These are phyloP conservation scores for Ascocoryne sarcoides DNA, from an alignment of 2,329 filamentous ascomycete species.

Conservation along the genomic window DNA sequence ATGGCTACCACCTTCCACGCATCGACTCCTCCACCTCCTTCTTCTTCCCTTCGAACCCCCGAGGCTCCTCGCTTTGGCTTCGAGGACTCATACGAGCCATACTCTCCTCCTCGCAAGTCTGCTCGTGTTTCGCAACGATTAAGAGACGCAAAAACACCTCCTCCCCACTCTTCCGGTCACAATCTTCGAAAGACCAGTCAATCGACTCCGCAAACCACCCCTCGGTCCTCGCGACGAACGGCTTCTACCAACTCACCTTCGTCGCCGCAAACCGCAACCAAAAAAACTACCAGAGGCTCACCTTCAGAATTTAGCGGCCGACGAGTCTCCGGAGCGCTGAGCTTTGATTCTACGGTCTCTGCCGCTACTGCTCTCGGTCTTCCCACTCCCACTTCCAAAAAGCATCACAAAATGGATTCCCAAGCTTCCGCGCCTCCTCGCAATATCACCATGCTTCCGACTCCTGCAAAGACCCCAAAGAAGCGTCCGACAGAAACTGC, in stretches of 20 bases:
- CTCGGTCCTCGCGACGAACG: conserved; percentile 13
- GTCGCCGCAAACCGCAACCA: conserved; percentile 22
- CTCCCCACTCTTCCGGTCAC: conserved; percentile 29
- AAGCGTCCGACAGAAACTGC: conserved; percentile 41
- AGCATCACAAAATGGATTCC: conserved; percentile 14
- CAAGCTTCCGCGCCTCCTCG: conserved; percentile 10
- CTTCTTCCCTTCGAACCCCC: conserved; percentile 52
- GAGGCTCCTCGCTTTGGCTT: conserved; percentile 60
- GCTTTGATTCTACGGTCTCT: conserved; percentile 35
- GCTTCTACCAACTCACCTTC: conserved; percentile 19
- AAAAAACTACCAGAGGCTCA: conserved; percentile 18
- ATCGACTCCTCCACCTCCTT: conserved; percentile 50
- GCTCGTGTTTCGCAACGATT: conserved; percentile 51
- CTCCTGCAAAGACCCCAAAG: conserved; percentile 69
- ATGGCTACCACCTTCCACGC: conserved; percentile 29
- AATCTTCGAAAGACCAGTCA: conserved; percentile 26
- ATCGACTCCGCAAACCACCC: conserved; percentile 9
- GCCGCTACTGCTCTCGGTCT: conserved; percentile 30
- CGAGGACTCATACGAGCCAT: conserved; percentile 63
- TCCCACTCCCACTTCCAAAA: conserved; percentile 17
- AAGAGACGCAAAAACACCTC: conserved; percentile 44
- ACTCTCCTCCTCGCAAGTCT: conserved; percentile 62
- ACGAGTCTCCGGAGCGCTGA: conserved; percentile 38
- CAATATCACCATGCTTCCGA: conserved; percentile 55
- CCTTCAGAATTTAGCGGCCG: conserved; percentile 37